Evolutionary conservation across 257 asterid species (phyloP).

Genomic region (Avicennia marina): DNA sequence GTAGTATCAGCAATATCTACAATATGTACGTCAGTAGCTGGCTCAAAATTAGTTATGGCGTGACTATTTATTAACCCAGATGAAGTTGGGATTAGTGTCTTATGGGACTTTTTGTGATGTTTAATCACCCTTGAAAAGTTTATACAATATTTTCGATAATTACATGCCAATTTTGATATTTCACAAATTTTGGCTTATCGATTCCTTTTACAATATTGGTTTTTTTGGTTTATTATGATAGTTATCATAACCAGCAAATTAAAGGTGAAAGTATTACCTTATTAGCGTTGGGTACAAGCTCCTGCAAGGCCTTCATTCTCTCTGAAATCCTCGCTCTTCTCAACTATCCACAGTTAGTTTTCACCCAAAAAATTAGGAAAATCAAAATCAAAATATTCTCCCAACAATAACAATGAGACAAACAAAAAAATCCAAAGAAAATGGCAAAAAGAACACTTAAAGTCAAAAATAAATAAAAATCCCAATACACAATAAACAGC

Average conservation of each 20-base stretch:
- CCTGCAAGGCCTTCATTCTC: slow-evolving; percentile 87
- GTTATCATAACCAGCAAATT: too few relatives aligned
- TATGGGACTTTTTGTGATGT: too few relatives aligned
- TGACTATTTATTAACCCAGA: too few relatives aligned
- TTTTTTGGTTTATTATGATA: too few relatives aligned
- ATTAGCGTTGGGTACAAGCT: slow-evolving; percentile 85
- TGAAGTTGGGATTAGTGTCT: too few relatives aligned
- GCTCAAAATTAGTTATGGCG: too few relatives aligned
- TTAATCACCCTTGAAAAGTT: too few relatives aligned
- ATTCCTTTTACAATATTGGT: too few relatives aligned
- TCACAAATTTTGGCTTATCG: background rate
- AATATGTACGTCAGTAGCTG: too few relatives aligned
- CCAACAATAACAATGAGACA: slow-evolving; percentile 16
- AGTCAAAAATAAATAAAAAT: background rate
- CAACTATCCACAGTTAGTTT: slow-evolving; percentile 51
- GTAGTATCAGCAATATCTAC: too few relatives aligned
- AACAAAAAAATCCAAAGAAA: slow-evolving; percentile 4
- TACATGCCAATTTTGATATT: background rate
- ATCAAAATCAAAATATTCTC: slow-evolving; percentile 22
- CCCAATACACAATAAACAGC: background rate
- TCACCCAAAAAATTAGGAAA: slow-evolving; percentile 17
- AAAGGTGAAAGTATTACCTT: slow-evolving; percentile 45
- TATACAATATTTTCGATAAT: too few relatives aligned
- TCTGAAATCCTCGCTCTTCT: slow-evolving; percentile 97
- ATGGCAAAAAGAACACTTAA: too few relatives aligned